Evolutionary conservation across 1,139 yeast species (phyloP).

Genomic region (Candida buenavistaensis): DNA sequence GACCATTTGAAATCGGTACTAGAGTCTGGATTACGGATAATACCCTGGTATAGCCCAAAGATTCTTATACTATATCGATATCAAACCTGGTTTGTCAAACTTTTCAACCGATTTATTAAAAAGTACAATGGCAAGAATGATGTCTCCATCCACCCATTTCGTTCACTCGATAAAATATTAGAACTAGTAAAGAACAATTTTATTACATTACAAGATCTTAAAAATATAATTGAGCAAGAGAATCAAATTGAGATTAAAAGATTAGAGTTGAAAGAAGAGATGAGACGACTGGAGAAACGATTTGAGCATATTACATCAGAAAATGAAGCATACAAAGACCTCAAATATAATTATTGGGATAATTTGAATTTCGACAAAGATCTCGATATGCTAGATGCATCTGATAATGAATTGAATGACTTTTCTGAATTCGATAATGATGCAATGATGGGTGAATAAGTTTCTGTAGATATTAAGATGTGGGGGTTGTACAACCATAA

Average conservation of each 20-base stretch:
- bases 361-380: conserved; percentile 26
- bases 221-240: conserved; percentile 28
- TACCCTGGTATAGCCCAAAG: conserved; percentile 26
- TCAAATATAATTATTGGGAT: conserved; percentile 42
- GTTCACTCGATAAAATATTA: conserved; percentile 25
- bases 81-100: conserved; percentile 38
- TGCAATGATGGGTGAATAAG: conserved; percentile 1
- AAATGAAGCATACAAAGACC: conserved; percentile 19
- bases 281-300: conserved; percentile 8
- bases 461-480: no score
- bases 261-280: conserved; percentile 15
- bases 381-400: conserved; percentile 27
- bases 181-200: conserved; percentile 21
- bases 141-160: conserved; percentile 21
- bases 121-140: conserved; percentile 27
- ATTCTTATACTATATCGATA: conserved; percentile 28
- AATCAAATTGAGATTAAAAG: conserved; percentile 24
- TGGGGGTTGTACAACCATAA: no score
- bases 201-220: conserved; percentile 25
- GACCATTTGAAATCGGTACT: conserved; percentile 10
- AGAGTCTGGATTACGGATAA: conserved; percentile 12
- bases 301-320: conserved; percentile 18
- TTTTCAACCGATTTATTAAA: conserved; percentile 37
- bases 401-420: conserved; percentile 20
- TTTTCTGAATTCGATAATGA: conserved; percentile 9